These are phyloP conservation scores for Vitis cinerea DNA, from an alignment of 164 flowering plant genomes.

Conservation along the genomic window DNA sequence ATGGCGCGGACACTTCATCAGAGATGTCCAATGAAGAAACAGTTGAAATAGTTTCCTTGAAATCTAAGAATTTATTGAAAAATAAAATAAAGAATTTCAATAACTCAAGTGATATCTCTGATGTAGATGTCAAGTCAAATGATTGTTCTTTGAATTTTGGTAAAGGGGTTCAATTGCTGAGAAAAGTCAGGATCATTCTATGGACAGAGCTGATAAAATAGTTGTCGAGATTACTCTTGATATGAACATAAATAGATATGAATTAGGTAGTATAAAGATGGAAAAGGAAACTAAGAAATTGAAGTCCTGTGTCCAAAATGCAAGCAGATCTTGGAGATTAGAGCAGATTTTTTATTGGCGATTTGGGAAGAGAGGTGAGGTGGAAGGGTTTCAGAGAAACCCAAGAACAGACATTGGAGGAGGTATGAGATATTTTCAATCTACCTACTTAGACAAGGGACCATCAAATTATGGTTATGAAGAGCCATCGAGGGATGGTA, in stretches of 20 bases:
- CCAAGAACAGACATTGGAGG: no score
- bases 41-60: slow-evolving; percentile 7
- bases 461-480: no score
- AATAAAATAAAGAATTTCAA: slow-evolving; percentile 10
- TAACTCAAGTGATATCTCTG: slow-evolving; percentile 19
- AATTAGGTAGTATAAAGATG: neutral
- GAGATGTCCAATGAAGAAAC: slow-evolving; percentile 29
- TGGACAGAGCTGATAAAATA: slow-evolving; percentile 7
- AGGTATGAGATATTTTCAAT: no score
- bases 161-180: slow-evolving; percentile 11
- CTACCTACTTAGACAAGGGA: no score
- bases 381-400: no score
- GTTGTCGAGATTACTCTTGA: slow-evolving; percentile 17
- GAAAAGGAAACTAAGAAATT: neutral
- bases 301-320: slow-evolving; percentile 3
- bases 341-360: neutral
- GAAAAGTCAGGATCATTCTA: slow-evolving; percentile 3
- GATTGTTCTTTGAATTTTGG: slow-evolving; percentile 21
- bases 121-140: slow-evolving; percentile 21
- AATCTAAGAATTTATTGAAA: slow-evolving; percentile 10
- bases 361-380: no score
- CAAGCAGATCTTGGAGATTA: neutral
- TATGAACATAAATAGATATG: slow-evolving; percentile 5
- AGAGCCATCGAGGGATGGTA: no score
- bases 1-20: slow-evolving; percentile 13